These are phyloP conservation scores for Talaromyces sp. DNA, from an alignment of 2,329 filamentous ascomycete genomes.

Conservation along the genomic window DNA sequence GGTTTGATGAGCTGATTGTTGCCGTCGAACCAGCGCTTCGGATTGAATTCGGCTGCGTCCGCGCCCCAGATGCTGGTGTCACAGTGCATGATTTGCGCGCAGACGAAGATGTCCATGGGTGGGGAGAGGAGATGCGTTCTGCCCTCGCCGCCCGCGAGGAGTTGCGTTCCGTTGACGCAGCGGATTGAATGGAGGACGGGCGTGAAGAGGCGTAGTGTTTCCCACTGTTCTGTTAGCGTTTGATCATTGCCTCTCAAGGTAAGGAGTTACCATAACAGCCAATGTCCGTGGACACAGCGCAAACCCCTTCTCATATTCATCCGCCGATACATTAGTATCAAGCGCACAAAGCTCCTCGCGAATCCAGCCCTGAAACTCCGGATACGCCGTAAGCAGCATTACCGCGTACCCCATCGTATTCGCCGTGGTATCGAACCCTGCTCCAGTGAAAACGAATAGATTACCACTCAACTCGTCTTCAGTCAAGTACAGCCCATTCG, in stretches of 20 bases:
- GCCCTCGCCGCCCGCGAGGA: constrained; percentile 25
- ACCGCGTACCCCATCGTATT: constrained; percentile 51
- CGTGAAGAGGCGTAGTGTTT: constrained; percentile 45
- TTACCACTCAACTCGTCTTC: constrained; percentile 45
- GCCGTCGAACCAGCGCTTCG: constrained; percentile 46
- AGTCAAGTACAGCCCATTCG: constrained; percentile 25
- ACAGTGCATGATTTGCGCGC: constrained; percentile 44
- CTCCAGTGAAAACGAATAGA: constrained; percentile 47
- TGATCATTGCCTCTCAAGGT: neutral
- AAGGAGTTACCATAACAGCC: constrained; percentile 46
- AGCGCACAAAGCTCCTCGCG: constrained; percentile 48
- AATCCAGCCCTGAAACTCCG: constrained; percentile 53
- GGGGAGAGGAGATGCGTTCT: constrained; percentile 32
- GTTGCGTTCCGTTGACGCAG: constrained; percentile 28
- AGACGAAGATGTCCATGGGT: constrained; percentile 34
- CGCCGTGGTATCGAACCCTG: constrained; percentile 51
- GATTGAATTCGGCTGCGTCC: constrained; percentile 49
- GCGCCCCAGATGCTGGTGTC: constrained; percentile 48
- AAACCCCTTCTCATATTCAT: constrained; percentile 46
- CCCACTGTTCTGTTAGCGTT: constrained; percentile 25
- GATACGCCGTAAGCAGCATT: constrained; percentile 46
- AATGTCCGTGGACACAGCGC: constrained; percentile 45
- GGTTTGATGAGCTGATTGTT: constrained; percentile 10
- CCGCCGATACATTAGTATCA: constrained; percentile 23
- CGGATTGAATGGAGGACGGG: constrained; percentile 40